phyloP scores from a whole-genome alignment of 371 early-diverging fungal genomes.

The Lichtheimia hyalospora region DNA sequence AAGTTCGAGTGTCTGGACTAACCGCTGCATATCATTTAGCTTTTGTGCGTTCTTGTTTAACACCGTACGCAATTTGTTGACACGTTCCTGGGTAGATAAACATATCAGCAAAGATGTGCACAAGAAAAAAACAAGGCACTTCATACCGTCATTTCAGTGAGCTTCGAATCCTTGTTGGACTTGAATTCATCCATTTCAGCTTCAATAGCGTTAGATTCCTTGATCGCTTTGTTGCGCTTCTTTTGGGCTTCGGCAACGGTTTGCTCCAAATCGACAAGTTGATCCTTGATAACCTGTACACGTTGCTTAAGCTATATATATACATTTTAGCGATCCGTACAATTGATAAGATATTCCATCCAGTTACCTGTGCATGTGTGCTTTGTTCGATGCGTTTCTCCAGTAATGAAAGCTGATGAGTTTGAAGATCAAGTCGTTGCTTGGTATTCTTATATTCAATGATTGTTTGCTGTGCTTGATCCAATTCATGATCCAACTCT shows the following conservation, averaged over 20 bases:
- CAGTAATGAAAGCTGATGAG: slow-evolving; percentile 69
- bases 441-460: slow-evolving; percentile 49
- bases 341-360: too few relatives aligned
- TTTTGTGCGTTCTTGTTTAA: slow-evolving; percentile 52
- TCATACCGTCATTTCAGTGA: slow-evolving; percentile 72
- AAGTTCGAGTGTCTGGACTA: slow-evolving; percentile 67
- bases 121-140: background rate
- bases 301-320: slow-evolving; percentile 36
- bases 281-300: slow-evolving; percentile 41
- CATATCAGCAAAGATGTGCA: too few relatives aligned
- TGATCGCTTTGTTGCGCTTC: slow-evolving; percentile 42
- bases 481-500: slow-evolving; percentile 46
- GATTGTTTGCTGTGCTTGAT: slow-evolving; percentile 36
- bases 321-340: too few relatives aligned
- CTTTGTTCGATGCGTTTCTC: slow-evolving; percentile 74
- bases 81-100: slow-evolving; percentile 45
- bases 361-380: slow-evolving; percentile 59
- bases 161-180: slow-evolving; percentile 78
- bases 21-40: slow-evolving; percentile 67
- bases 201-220: slow-evolving; percentile 64
- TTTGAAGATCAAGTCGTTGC: slow-evolving; percentile 67
- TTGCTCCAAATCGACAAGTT: slow-evolving; percentile 27
- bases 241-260: slow-evolving; percentile 39
- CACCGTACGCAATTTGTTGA: slow-evolving; percentile 57
- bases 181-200: slow-evolving; percentile 89